Evolutionary conservation across 345 rosid species (phyloP).

Genomic region (Eucalyptus cloeziana): DNA sequence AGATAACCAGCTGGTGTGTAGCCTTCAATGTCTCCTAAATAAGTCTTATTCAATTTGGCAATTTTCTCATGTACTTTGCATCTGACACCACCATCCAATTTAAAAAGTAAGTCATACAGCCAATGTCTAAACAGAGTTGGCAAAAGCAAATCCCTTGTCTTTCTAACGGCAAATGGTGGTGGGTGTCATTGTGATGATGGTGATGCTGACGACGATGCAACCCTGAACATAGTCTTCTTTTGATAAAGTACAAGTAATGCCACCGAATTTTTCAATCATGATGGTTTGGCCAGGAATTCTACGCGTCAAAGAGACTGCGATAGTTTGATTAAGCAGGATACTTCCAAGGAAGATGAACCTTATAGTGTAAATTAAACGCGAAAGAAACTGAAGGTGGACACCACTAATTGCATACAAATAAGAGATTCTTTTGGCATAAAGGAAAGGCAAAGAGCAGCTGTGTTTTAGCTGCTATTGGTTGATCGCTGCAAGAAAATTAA

Average conservation of each 20-base stretch:
- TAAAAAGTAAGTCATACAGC: not conserved
- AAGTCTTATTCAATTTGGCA: not conserved
- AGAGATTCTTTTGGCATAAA: not conserved
- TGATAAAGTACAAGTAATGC: not conserved
- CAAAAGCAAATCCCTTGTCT: not conserved
- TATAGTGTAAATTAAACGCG: too few relatives aligned
- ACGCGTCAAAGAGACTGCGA: too few relatives aligned
- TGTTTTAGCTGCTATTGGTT: not conserved
- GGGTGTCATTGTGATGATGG: not conserved
- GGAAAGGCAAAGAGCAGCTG: rapidly evolving
- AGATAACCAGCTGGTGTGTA: not conserved
- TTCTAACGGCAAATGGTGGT: not conserved
- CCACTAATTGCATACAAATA: not conserved
- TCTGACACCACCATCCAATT: not conserved
- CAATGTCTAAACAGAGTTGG: not conserved
- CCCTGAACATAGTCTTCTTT: not conserved
- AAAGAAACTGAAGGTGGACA: not conserved
- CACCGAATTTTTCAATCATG: not conserved
- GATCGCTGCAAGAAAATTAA: not conserved
- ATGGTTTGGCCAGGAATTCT: not conserved
- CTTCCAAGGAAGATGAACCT: not conserved
- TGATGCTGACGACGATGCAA: not conserved
- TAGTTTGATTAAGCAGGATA: not conserved
- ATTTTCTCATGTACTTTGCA: not conserved
- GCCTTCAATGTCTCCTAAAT: not conserved